These are phyloP conservation scores for Hortiboletus flavorubellus DNA, from an alignment of 768 basidiomycete genomes.

Conservation along the genomic window DNA sequence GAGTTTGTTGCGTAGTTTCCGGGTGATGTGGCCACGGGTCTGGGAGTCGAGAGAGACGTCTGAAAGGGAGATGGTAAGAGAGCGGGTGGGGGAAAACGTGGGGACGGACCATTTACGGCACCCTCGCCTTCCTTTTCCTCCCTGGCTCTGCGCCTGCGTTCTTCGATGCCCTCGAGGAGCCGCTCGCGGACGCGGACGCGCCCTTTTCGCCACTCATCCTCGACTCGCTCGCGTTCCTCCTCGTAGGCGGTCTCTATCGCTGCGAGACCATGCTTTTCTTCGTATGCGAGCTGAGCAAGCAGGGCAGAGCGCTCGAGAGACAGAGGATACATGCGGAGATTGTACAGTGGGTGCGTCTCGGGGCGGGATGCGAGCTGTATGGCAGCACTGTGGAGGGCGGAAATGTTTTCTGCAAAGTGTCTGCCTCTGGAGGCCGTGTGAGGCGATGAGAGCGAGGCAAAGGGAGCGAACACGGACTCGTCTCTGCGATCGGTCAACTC, in stretches of 20 bases:
- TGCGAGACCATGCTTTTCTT: slow-evolving; percentile 67
- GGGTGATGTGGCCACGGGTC: slow-evolving; percentile 75
- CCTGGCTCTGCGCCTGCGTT: slow-evolving; percentile 69
- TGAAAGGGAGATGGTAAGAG: slow-evolving; percentile 27
- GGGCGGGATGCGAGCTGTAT: slow-evolving; percentile 67
- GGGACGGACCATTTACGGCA: slow-evolving; percentile 57
- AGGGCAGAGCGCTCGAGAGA: slow-evolving; percentile 75
- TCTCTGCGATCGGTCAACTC: slow-evolving; percentile 73
- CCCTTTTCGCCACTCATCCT: slow-evolving; percentile 79
- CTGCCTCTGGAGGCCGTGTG: slow-evolving; percentile 43
- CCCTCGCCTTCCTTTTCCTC: slow-evolving; percentile 91
- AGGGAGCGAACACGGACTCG: slow-evolving; percentile 49
- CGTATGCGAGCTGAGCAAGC: slow-evolving; percentile 59
- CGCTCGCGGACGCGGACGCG: slow-evolving; percentile 73
- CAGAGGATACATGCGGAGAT: slow-evolving; percentile 67
- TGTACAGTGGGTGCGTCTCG: slow-evolving; percentile 61
- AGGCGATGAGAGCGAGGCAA: slow-evolving; percentile 9
- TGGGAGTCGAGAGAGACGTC: slow-evolving; percentile 75
- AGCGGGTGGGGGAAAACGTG: slow-evolving; percentile 1
- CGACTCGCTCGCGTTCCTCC: slow-evolving; percentile 75
- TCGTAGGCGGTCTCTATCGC: slow-evolving; percentile 68
- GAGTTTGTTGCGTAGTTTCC: slow-evolving; percentile 79
- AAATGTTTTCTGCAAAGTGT: slow-evolving; percentile 60
- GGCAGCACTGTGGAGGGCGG: slow-evolving; percentile 54
- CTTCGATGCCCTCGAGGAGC: slow-evolving; percentile 81